Conservation (phyloP, 2,329 filamentous ascomycete species). For the Sclerotinia sclerotiorum region DNA sequence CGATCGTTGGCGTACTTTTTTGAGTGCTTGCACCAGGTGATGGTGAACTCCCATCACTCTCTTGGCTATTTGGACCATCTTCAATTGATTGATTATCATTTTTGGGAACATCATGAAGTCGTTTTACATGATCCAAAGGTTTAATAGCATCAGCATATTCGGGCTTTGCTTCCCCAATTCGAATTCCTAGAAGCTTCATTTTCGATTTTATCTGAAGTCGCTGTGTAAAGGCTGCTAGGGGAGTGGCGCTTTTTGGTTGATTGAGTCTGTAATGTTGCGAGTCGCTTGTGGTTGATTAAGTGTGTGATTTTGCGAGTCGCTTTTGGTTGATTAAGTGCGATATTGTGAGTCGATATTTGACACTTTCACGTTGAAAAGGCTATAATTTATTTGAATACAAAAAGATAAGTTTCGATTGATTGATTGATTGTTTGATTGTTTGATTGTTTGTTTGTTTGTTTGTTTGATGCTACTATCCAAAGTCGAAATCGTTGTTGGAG, state of each 20-base stretch:
- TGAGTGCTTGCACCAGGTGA: background rate
- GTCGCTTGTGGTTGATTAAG: slow-evolving; percentile 1
- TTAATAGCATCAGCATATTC: slow-evolving; percentile 6
- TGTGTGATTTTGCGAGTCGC: background rate
- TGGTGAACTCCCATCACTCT: slow-evolving; percentile 51
- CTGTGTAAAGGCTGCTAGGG: background rate
- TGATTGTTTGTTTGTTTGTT: background rate
- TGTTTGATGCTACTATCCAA: slow-evolving; percentile 5
- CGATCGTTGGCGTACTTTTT: background rate
- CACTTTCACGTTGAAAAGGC: slow-evolving; percentile 3
- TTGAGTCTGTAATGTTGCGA: background rate
- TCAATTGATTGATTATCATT: background rate
- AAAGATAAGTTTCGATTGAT: background rate
- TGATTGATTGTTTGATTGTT: slow-evolving; percentile 3
- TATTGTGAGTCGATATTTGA: background rate
- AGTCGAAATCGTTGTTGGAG: background rate
- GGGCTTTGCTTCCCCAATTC: slow-evolving; percentile 4
- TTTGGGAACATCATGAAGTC: background rate
- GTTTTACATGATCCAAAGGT: background rate
- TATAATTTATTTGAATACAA: background rate
- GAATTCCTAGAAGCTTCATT: slow-evolving; percentile 18
- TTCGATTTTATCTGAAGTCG: background rate
- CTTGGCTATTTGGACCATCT: slow-evolving; percentile 8
- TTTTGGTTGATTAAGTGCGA: background rate
- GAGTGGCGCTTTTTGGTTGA: slow-evolving; percentile 6